Evolutionary conservation across 345 rosid genomes (phyloP), one percentile per base, ranked within the genome.

Genomic region (Pseudoturritis turrita): DNA sequence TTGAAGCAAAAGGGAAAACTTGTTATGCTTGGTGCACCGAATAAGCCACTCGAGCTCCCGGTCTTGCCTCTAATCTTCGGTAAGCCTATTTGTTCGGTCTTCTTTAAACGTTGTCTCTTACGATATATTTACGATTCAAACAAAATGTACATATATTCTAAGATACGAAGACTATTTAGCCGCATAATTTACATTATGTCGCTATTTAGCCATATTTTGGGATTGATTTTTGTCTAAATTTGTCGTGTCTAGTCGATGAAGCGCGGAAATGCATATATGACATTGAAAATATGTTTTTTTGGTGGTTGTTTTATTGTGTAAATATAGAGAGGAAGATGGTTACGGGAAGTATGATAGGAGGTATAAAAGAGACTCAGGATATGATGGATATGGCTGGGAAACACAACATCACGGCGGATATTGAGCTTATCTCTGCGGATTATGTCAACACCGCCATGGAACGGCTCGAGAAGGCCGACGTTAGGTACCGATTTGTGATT

Each of bases 291-390:
- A 4, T 35, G 29, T 53, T 5, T 41, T n/a, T 62, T 17, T 8
- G 10, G 46, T 72, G 35, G 25, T 39, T 21, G 1, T 18, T 15
- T 23, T 10, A 21, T 31, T 28, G 15, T 64, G 57, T 53, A 11
- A 15, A 55, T 33, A 57, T 64, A 82, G 87, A 73, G 59, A 81
- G 84, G 69, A 87, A 84, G 73, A 53, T 65, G 39, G 65, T 83
- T 1, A 69, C 65, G 10, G 89, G 91, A 6, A 84, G 82, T 47
- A 2, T 31, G 58, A 79, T 80, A 37, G 92, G 89, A 50, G 92
- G 89, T 28, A 71, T 87, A 79, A 80, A 82, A 31, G 88, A 87
- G 67, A 83, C 87, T 1, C 88, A 85, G 59, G 88, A 85, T 71
- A 87, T 87, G 89, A 21, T 85, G 4, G 82, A 87, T 76, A 75